Evolutionary conservation across 768 basidiomycete species (phyloP).

Genomic region (Strobilomyces confusus): DNA sequence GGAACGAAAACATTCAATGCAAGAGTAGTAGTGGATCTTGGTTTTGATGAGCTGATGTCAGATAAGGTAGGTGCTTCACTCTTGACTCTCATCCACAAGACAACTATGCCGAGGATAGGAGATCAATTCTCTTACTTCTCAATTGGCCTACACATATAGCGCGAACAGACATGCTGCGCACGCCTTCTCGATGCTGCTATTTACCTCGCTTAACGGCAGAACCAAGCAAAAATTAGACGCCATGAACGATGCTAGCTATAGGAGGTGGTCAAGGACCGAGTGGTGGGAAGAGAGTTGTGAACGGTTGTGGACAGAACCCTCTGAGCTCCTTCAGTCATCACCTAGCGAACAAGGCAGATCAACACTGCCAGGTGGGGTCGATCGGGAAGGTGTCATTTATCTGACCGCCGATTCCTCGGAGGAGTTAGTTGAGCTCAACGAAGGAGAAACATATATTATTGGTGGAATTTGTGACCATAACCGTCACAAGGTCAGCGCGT

Average conservation of each 20-base stretch:
- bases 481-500: constrained; percentile 73
- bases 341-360: not conserved
- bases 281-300: constrained; percentile 83
- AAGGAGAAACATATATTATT: constrained; percentile 89
- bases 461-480: constrained; percentile 96
- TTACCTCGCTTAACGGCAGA: constrained; percentile 75
- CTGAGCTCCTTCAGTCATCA: not conserved
- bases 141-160: constrained; percentile 90
- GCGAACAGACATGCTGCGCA: constrained; percentile 68
- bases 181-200: constrained; percentile 71
- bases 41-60: constrained; percentile 90
- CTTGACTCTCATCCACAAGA: constrained; percentile 7
- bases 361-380: constrained; percentile 8
- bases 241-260: constrained; percentile 63
- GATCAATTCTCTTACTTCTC: constrained; percentile 82
- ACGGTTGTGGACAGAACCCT: constrained; percentile 49
- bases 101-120: constrained; percentile 52
- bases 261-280: constrained; percentile 75
- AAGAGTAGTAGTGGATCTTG: constrained; percentile 78
- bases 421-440: constrained; percentile 76
- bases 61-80: constrained; percentile 66
- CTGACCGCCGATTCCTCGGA: constrained; percentile 92
- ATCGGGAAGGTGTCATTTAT: constrained; percentile 68
- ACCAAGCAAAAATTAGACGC: constrained; percentile 62
- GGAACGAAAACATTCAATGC: constrained; percentile 49